Conservation (phyloP, 1,284 basidiomycete species). For the Cutaneotrichosporon sp. region DNA sequence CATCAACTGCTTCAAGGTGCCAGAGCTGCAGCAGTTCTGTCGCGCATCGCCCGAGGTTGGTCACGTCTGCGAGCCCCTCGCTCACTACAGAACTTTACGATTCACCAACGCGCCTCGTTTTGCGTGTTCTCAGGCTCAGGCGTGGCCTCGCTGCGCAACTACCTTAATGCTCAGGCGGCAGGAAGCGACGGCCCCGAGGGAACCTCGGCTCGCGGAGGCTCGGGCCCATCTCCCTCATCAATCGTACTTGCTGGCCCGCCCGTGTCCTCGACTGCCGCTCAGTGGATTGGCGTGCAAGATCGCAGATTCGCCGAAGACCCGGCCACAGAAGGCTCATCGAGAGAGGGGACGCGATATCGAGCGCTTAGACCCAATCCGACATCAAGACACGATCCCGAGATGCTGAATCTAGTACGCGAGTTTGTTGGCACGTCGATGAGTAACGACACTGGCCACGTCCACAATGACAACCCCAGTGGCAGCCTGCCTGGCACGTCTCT, state of each 20-base stretch:
- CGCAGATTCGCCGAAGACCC: neutral
- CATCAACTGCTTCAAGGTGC: slow-evolving; percentile 83
- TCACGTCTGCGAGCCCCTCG: slow-evolving; percentile 20
- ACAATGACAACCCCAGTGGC: neutral
- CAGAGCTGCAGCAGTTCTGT: slow-evolving; percentile 87
- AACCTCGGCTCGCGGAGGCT: slow-evolving; percentile 11
- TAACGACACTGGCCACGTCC: neutral
- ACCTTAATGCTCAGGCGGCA: slow-evolving; percentile 55
- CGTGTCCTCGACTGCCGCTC: slow-evolving; percentile 1
- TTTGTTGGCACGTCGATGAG: neutral
- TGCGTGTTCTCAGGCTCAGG: slow-evolving; percentile 96
- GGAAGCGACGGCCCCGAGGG: slow-evolving; percentile 11
- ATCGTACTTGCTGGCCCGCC: neutral
- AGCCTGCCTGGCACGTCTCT: neutral
- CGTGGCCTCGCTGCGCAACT: slow-evolving; percentile 76
- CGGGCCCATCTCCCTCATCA: slow-evolving; percentile 14
- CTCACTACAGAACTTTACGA: slow-evolving; percentile 75
- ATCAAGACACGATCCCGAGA: slow-evolving; percentile 1
- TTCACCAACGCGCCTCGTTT: slow-evolving; percentile 85
- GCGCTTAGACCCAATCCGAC: neutral
- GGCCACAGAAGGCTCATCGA: neutral
- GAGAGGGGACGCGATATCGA: neutral
- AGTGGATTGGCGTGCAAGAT: slow-evolving; percentile 5
- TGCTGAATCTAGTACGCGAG: neutral
- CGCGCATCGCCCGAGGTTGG: slow-evolving; percentile 78